Conservation (phyloP, 352 stramenopile genomes). For the Globisporangium radiosum region DNA sequence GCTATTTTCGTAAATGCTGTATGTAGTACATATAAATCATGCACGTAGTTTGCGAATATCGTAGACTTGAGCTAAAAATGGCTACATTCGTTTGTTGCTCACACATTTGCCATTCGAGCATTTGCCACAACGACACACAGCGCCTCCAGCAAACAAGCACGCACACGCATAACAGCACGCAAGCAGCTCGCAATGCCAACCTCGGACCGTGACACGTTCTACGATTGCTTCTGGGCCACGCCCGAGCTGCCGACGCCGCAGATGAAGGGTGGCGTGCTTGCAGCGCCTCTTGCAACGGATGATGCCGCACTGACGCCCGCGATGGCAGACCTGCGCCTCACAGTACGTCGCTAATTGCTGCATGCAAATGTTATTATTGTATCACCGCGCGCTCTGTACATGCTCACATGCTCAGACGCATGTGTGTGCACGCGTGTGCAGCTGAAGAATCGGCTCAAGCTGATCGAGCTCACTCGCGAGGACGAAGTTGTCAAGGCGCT, state of each 20-base stretch:
- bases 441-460: slow-evolving; percentile 15
- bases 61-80: too few relatives aligned
- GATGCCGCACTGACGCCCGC: background rate
- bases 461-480: slow-evolving; percentile 9
- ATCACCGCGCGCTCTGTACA: background rate
- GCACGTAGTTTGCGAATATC: too few relatives aligned
- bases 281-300: background rate
- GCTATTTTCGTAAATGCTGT: too few relatives aligned
- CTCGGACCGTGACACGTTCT: slow-evolving; percentile 18
- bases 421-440: background rate
- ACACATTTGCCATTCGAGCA: too few relatives aligned
- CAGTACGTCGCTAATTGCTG: background rate
- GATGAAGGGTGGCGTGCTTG: slow-evolving; percentile 11
- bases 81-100: too few relatives aligned
- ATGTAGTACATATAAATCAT: too few relatives aligned
- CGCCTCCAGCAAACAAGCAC: too few relatives aligned
- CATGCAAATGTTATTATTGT: background rate
- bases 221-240: slow-evolving; percentile 32
- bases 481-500: slow-evolving; percentile 11
- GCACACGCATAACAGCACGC: too few relatives aligned
- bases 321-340: slow-evolving; percentile 6
- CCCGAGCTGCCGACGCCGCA: slow-evolving; percentile 19
- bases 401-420: background rate
- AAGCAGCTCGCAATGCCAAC: background rate
- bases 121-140: too few relatives aligned